Evolutionary conservation across 2,329 filamentous ascomycete genomes (phyloP).

Genomic region (Metarhizium album): DNA sequence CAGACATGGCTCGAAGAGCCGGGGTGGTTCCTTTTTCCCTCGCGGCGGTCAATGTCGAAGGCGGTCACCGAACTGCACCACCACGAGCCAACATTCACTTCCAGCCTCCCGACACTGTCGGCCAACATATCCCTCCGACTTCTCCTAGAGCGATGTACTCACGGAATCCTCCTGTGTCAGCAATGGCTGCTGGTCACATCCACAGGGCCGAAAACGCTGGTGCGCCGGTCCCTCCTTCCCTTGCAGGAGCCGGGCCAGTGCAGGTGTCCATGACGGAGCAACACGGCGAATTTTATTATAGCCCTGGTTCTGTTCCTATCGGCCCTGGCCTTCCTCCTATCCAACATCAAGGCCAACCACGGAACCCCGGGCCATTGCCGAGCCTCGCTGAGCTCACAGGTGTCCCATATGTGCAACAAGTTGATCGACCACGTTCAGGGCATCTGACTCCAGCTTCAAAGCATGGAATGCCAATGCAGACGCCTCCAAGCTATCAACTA

Average conservation of each 20-base stretch:
- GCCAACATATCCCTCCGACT: slow-evolving; percentile 30
- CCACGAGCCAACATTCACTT: slow-evolving; percentile 30
- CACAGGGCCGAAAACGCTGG: slow-evolving; percentile 10
- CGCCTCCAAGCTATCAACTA: slow-evolving; percentile 23
- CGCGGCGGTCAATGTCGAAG: slow-evolving; percentile 42
- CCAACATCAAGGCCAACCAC: slow-evolving; percentile 29
- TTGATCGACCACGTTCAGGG: slow-evolving; percentile 21
- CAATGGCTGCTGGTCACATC: slow-evolving; percentile 23
- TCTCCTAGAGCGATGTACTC: slow-evolving; percentile 31
- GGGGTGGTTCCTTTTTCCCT: slow-evolving; percentile 79
- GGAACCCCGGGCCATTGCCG: slow-evolving; percentile 40
- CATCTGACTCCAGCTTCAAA: slow-evolving; percentile 20
- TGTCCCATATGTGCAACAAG: slow-evolving; percentile 43
- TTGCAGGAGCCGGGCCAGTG: slow-evolving; percentile 10
- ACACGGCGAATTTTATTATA: slow-evolving; percentile 20
- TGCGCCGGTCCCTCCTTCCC: slow-evolving; percentile 23
- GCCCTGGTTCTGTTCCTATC: slow-evolving; percentile 32
- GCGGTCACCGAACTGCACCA: slow-evolving; percentile 27
- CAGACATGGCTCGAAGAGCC: slow-evolving; percentile 86
- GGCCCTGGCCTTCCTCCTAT: slow-evolving; percentile 41
- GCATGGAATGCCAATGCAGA: slow-evolving; percentile 24
- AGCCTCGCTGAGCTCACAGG: slow-evolving; percentile 53
- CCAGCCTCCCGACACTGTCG: slow-evolving; percentile 35
- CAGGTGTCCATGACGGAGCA: slow-evolving; percentile 17
- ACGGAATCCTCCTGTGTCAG: slow-evolving; percentile 22